A percentile compares a stretch with the other conserved stretches of the same genome.
phyloP scores from a whole-genome alignment of 2,329 filamentous ascomycete genomes.

The Parascedosporium putredinis region DNA sequence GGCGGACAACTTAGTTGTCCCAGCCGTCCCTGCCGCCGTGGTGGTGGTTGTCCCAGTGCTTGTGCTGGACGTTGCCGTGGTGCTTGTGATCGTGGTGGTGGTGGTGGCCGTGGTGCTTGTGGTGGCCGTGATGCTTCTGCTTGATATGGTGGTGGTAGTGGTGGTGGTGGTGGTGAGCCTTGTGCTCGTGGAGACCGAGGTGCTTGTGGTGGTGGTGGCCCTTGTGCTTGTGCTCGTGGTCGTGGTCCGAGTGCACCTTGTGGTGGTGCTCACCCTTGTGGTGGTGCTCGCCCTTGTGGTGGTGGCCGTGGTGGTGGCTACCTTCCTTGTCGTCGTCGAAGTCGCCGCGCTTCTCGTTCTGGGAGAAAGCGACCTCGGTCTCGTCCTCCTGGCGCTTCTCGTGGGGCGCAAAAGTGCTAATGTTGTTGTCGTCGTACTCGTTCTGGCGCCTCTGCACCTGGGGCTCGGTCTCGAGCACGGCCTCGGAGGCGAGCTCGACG shows the following conservation, averaged over 20 bases:
- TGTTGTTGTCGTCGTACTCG: too few species aligned
- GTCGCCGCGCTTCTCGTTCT: background rate
- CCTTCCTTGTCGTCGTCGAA: background rate
- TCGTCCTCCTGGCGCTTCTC: background rate
- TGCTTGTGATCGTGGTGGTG: constrained; percentile 1
- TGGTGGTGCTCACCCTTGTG: too few species aligned
- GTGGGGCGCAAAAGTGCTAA: too few species aligned
- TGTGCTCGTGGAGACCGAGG: background rate
- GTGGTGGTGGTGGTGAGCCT: background rate
- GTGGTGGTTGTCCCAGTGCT: constrained; percentile 1
- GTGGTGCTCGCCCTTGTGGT: background rate
- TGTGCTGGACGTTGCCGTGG: background rate
- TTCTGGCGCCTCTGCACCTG: background rate
- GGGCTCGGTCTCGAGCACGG: background rate
- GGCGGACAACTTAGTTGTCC: too few species aligned
- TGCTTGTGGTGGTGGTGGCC: background rate
- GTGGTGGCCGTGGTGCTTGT: background rate
- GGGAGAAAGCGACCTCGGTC: background rate
- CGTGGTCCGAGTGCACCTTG: background rate
- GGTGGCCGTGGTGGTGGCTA: background rate
- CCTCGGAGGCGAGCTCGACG: background rate
- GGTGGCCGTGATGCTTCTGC: constrained; percentile 1
- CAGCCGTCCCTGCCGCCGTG: background rate
- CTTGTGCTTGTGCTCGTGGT: constrained; percentile 4
- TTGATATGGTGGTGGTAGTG: constrained; percentile 5